A percentile compares a stretch with the other conserved stretches of the same genome.
phyloP scores from a whole-genome alignment of 2,329 filamentous ascomycete species.

The Grosmannia serpens region DNA sequence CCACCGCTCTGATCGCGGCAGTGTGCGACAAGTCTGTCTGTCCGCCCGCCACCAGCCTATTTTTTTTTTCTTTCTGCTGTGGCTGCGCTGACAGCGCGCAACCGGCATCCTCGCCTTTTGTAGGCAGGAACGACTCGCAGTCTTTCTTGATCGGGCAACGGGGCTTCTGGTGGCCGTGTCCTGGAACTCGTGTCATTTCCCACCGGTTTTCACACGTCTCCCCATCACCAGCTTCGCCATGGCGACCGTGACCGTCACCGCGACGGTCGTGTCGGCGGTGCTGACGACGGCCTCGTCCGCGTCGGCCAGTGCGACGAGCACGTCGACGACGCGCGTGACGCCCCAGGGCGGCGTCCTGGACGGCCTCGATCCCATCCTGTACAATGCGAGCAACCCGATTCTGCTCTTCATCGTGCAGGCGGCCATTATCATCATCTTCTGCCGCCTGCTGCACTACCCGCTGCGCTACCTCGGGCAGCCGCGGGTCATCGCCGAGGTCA shows the following conservation, averaged over 20 bases:
- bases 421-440: constrained; percentile 63
- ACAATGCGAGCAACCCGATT: constrained; percentile 53
- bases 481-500: constrained; percentile 60
- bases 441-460: constrained; percentile 59
- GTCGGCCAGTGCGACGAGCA: background rate
- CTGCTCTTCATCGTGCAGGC: constrained; percentile 55
- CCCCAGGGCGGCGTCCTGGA: constrained; percentile 46
- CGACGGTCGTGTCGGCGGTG: constrained; percentile 8
- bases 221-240: too few relatives aligned
- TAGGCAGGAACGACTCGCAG: background rate
- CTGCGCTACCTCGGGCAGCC: constrained; percentile 61
- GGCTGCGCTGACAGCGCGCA: background rate
- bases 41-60: background rate
- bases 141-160: too few relatives aligned
- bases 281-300: constrained; percentile 5
- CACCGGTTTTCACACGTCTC: too few relatives aligned
- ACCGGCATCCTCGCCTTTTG: background rate
- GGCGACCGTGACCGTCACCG: constrained; percentile 13
- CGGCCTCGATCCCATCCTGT: constrained; percentile 49
- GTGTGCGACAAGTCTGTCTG: background rate
- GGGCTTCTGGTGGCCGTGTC: too few relatives aligned
- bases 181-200: background rate
- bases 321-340: constrained; percentile 11
- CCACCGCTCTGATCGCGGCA: background rate
- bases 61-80: too few relatives aligned